These are phyloP conservation scores for Rozella allomycis DNA, from an alignment of 371 early-diverging fungal genomes.

Conservation along the genomic window DNA sequence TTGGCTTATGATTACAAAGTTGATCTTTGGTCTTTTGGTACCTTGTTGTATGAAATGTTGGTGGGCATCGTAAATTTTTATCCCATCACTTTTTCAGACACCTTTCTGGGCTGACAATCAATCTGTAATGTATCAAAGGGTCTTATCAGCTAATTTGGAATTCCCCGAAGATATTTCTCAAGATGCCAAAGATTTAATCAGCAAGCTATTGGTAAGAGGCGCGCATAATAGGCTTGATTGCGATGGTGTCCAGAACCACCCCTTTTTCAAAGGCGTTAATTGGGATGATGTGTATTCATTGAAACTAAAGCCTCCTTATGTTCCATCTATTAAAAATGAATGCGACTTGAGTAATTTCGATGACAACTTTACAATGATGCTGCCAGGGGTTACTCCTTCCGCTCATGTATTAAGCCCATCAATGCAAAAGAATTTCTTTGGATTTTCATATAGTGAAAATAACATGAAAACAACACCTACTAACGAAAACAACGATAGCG, in stretches of 20 bases:
- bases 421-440: too few species aligned
- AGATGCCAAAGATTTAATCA: constrained; percentile 7
- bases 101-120: constrained; percentile 19
- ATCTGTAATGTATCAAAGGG: constrained; percentile 10
- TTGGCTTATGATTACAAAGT: constrained; percentile 15
- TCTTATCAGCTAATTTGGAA: constrained; percentile 7
- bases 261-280: constrained; percentile 15
- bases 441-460: too few species aligned
- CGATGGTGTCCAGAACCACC: constrained; percentile 8
- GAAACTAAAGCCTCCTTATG: constrained; percentile 17
- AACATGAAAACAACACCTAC: too few species aligned
- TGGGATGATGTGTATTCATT: constrained; percentile 9
- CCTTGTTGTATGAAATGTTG: constrained; percentile 29
- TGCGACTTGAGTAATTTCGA: too few species aligned
- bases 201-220: constrained; percentile 7
- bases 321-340: too few species aligned
- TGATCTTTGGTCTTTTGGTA: constrained; percentile 38
- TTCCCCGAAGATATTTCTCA: constrained; percentile 9
- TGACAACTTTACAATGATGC: too few species aligned
- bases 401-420: too few species aligned
- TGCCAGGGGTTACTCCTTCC: too few species aligned
- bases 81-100: too few species aligned
- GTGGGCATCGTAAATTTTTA: constrained; percentile 17
- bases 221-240: constrained; percentile 9
- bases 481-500: too few species aligned